Evolutionary conservation across 768 basidiomycete species (phyloP), one percentile per base, ranked within the genome.

Genomic region (Termitomyces sp.): DNA sequence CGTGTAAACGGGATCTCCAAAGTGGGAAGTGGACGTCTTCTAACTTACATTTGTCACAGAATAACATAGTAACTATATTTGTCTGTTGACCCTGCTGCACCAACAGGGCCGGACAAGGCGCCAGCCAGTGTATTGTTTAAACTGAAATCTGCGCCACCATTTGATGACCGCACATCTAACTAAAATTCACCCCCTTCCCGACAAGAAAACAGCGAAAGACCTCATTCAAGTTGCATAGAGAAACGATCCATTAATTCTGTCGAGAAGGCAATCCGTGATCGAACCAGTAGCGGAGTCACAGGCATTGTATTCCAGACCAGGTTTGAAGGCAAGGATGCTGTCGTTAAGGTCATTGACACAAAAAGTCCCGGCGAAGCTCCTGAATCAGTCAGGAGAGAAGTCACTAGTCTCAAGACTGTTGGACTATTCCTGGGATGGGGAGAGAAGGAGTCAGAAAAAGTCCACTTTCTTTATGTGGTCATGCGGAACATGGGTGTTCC

Each of bases 401-500:
- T 47, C 0, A 27, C 34, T 27, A 48, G 54, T 16, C 53, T 59
- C 27, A 39, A 36, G 33, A 34, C 36, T 11, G 58, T 59, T 24
- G 39, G 20, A 8, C 58, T 54, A 24, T 39, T 39, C 22, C 27
- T 59, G 1, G 58, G 51, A 6, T 59, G 58, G 53, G 58, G 53
- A n/a, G 50, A 54, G 45, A 59, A 59, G 58, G 39, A 48, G 36
- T 49, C n/a, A 22, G 39, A 47, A 5, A 46, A 39, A 22, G 46
- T 12, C 2, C 53, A 54, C 24, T 42, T 39, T 27, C 39, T 59
- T 24, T 59, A 48, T 34, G 16, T 59, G 9, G 36, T 59, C 37
- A 59, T 59, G 58, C 52, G 22, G 4, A 31, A 59, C 47, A 59
- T 59, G 58, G 58, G 47, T 18, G 20, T 20, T 15, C 15, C 47